Evolutionary conservation across 2,329 filamentous ascomycete genomes (phyloP), one percentile per base, ranked within the genome.

Genomic region (Cladorrhinum sp.): DNA sequence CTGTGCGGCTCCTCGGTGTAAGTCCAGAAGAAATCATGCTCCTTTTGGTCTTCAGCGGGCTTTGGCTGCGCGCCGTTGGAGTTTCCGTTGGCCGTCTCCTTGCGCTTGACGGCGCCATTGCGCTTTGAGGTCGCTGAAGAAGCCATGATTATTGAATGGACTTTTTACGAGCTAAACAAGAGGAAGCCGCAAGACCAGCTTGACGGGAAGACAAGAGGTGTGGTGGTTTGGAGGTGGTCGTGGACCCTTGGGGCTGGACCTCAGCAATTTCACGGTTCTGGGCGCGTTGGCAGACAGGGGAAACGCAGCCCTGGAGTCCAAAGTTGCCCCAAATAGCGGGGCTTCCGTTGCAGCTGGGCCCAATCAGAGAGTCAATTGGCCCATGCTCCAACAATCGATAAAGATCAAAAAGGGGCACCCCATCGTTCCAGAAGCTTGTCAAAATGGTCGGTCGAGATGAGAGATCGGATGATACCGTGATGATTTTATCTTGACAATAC

Each of bases 1-100:
- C 92, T 86, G 77, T 99, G 95, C 64, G 95, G 95, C 77, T 99
- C 95, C 75, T 99, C 95, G 9, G 95, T 97, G 74, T 99, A 98
- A 45, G 95, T 96, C 95, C 96, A 98, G 79, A 96, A 96, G 82
- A 98, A 98, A 74, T 87, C 83, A 54, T 62, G 64, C 58, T 80
- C 73, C 55, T 74, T 74, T n/a, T 78, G 76, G 57, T 76, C 64
- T 29, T 72, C 70, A 57, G 82, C 75, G 57, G 75, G 71, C 60
- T 77, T 72, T 60, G 23, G 63, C 41, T 23, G 62, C 50, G 36
- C 53, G 52, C 36, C 57, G 53, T 61, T 58, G 32, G 58, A 56
- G 18, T 58, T 62, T 49, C 60, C 65, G 50, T 60, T 66, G 58
- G 27, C 61, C 41, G 38, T 64, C 61, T 63, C 65, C 54, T 64